Evolutionary conservation across 129 eudicot species (phyloP), one percentile per base, ranked within the genome.

Genomic region (Glebionis coronaria): DNA sequence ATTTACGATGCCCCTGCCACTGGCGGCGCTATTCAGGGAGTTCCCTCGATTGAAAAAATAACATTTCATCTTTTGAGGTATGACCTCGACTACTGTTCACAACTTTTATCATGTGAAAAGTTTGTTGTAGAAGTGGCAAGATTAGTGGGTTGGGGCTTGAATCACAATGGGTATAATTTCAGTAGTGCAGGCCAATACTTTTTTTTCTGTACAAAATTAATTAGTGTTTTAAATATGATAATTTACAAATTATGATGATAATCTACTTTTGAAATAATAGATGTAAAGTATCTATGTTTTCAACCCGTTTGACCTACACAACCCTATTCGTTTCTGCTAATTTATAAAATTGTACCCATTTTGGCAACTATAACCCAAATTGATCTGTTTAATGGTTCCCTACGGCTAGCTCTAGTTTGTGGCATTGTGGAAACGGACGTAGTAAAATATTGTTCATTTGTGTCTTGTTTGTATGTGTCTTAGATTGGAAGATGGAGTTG

Each of bases 11-110:
- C 97, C 35, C 97, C 99, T 40, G 87, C 97, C 8, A 76, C 68
- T 60, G 88, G 88, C 35, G 99, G 97, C 35, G 99, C 99, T 65
- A 78, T 94, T 73, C 90, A 71, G 19, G 99, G 99, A n/a, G 85
- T 94, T 81, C 99, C 97, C 38, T 87, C 94, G 15, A 82, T 89
- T 54, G 97, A 94, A 52, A 94, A 82, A 76, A 90, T 90, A 74
- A 94, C 94, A 25, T 85, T 94, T 65, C 94, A 94, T 88, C 90
- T 94, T 61, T 40, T 94, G 57, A 94, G 99, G 99, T 94, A 68
- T 72, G 46, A 27, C 25, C 50, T 80, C 25, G n/a, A 67, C 53
- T 57, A 66, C 38, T 70, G 54, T 52, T 61, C n/a, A 35, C 13
- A 20, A 44, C 3, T 44, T 44, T 5, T 21, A 12, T 56, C 20